phyloP scores from a whole-genome alignment of 495 filamentous ascomycete genomes.

The Annulohypoxylon maeteangense region DNA sequence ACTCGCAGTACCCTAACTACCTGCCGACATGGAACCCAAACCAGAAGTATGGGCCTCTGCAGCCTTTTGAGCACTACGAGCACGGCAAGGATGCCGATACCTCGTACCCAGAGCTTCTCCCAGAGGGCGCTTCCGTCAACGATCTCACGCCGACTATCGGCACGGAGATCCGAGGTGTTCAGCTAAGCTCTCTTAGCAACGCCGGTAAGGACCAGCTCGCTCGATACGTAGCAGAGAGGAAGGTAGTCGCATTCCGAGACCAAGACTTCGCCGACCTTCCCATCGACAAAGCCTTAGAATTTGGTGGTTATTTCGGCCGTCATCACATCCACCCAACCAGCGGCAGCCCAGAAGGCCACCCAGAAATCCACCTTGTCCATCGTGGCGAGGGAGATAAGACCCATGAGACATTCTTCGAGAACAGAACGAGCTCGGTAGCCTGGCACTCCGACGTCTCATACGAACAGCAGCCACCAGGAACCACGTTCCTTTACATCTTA shows the following conservation, averaged over 20 bases:
- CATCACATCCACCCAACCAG: slow-evolving; percentile 86
- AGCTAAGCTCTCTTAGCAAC: slow-evolving; percentile 72
- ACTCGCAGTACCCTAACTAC: slow-evolving; percentile 74
- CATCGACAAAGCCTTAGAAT: slow-evolving; percentile 75
- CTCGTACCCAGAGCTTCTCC: slow-evolving; percentile 72
- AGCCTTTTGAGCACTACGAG: slow-evolving; percentile 76
- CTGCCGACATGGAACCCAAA: slow-evolving; percentile 76
- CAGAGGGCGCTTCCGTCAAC: slow-evolving; percentile 57
- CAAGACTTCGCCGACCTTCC: slow-evolving; percentile 82
- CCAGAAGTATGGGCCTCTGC: slow-evolving; percentile 70
- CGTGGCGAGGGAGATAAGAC: slow-evolving; percentile 72
- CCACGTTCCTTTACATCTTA: slow-evolving; percentile 82
- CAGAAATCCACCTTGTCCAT: slow-evolving; percentile 83
- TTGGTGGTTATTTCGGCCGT: slow-evolving; percentile 80
- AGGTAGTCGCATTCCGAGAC: slow-evolving; percentile 82
- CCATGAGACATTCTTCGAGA: slow-evolving; percentile 68
- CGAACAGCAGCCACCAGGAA: slow-evolving; percentile 86
- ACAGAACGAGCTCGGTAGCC: slow-evolving; percentile 72
- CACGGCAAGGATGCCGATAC: slow-evolving; percentile 78
- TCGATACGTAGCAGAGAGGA: slow-evolving; percentile 78
- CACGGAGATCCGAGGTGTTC: slow-evolving; percentile 78
- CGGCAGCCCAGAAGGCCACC: slow-evolving; percentile 74
- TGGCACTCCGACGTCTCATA: slow-evolving; percentile 90
- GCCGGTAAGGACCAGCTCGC: slow-evolving; percentile 85
- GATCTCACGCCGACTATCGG: slow-evolving; percentile 80